Conservation (phyloP, 1,139 yeast species). For the Wickerhamomyces sp. region DNA sequence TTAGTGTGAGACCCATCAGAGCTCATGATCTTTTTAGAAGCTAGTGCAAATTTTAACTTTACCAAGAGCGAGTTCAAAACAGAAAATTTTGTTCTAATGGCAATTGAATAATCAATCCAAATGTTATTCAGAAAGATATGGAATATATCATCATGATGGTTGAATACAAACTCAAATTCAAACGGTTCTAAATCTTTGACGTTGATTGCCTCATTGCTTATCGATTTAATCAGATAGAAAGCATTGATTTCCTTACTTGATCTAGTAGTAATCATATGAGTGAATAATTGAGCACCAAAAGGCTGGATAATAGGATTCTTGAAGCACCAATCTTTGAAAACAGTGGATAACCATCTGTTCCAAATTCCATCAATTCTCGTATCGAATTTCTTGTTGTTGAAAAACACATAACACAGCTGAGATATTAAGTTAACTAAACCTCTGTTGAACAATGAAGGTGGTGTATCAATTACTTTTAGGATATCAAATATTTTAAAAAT, state of each 20-base stretch:
- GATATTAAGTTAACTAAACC: conserved; percentile 2
- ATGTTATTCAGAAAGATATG: conserved; percentile 4
- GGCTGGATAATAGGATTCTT: neutral
- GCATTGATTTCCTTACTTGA: neutral
- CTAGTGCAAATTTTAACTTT: conserved; percentile 5
- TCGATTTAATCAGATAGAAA: conserved; percentile 8
- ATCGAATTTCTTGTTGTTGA: conserved; percentile 6
- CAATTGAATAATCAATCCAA: conserved; percentile 7
- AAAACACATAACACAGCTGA: conserved; percentile 8
- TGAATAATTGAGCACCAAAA: conserved; percentile 3
- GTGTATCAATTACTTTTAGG: neutral
- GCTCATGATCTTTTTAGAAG: neutral
- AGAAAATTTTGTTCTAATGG: conserved; percentile 3
- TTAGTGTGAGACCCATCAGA: neutral
- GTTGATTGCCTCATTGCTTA: conserved; percentile 16
- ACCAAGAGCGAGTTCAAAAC: conserved; percentile 10
- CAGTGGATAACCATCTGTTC: neutral
- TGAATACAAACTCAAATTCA: conserved; percentile 4
- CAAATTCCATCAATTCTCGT: neutral
- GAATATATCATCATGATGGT: conserved; percentile 4
- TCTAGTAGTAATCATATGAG: conserved; percentile 6
- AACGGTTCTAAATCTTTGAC: conserved; percentile 12
- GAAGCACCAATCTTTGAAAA: neutral
- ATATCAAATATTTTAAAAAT: neutral
- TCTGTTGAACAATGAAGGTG: neutral